Evolutionary conservation across 108 stramenopile species (phyloP).

Genomic region (Cyclotella kingstonii): DNA sequence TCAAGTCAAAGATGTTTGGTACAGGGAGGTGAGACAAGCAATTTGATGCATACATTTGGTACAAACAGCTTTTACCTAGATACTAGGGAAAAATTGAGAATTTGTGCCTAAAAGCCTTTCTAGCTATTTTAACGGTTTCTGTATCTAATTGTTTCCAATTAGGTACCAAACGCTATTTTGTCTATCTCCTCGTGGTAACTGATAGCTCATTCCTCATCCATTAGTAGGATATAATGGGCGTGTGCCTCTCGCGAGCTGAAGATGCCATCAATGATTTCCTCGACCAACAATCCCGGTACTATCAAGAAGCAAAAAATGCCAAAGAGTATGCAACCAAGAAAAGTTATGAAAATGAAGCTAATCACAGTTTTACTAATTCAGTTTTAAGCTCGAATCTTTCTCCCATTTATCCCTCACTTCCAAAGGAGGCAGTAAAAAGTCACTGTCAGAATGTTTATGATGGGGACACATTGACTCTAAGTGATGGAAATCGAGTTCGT

Average conservation of each 20-base stretch:
- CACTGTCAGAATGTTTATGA: conserved; percentile 71
- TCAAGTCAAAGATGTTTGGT: too few species aligned
- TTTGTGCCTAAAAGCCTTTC: too few species aligned
- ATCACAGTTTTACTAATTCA: neutral
- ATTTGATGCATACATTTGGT: too few species aligned
- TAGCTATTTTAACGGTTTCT: too few species aligned
- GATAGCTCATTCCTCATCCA: neutral
- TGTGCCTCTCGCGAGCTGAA: conserved; percentile 26
- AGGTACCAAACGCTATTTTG: neutral
- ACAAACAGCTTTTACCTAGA: too few species aligned
- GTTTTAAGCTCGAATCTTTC: conserved; percentile 33
- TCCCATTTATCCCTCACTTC: conserved; percentile 54
- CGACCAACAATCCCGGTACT: conserved; percentile 28
- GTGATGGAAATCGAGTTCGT: conserved; percentile 60
- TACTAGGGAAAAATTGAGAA: too few species aligned
- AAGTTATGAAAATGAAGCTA: neutral
- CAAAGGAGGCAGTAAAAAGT: conserved; percentile 51
- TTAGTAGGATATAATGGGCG: conserved; percentile 15
- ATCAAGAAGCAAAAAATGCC: conserved; percentile 30
- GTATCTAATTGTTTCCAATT: too few species aligned
- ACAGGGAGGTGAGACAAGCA: too few species aligned
- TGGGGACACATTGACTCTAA: conserved; percentile 75
- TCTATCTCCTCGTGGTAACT: neutral
- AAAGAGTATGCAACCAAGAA: conserved; percentile 22
- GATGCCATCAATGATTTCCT: conserved; percentile 30